A percentile compares a stretch with the other conserved stretches of the same genome.
Evolutionary conservation across 257 asterid genomes (phyloP).

Genomic region (Parsonsia alboflavescens): DNA sequence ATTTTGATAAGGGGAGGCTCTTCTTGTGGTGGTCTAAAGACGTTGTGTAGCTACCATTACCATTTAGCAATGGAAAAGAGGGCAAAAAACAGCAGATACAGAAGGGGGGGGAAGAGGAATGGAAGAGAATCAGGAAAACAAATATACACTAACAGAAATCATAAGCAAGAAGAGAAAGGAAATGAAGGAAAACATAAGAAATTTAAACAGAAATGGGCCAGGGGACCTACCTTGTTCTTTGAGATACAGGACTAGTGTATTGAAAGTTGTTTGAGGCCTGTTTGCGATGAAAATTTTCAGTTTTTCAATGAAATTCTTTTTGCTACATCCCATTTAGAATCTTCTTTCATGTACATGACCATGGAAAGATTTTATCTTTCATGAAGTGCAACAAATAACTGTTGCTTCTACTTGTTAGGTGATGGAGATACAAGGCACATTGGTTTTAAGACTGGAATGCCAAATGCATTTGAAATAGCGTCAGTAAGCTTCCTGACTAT

Average conservation of each 20-base stretch:
- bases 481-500: slow-evolving; percentile 43
- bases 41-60: too few relatives aligned
- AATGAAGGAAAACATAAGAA: background rate
- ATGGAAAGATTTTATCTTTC: background rate
- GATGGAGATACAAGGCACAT: slow-evolving; percentile 78
- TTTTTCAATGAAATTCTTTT: background rate
- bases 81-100: too few relatives aligned
- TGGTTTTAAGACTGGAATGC: slow-evolving; percentile 62
- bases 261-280: background rate
- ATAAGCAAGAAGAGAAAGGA: background rate
- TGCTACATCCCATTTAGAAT: background rate
- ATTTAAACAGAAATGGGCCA: background rate
- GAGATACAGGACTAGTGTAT: background rate
- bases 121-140: background rate
- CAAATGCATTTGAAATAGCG: slow-evolving; percentile 61
- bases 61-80: too few relatives aligned
- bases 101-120: too few relatives aligned
- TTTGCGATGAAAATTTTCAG: too few relatives aligned
- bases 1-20: background rate
- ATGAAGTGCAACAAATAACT: too few relatives aligned
- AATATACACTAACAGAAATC: background rate
- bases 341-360: background rate
- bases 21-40: too few relatives aligned
- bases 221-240: background rate
- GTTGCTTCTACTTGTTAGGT: slow-evolving; percentile 35